Conservation (phyloP, 352 stramenopile species). For the Pythium oligandrum region DNA sequence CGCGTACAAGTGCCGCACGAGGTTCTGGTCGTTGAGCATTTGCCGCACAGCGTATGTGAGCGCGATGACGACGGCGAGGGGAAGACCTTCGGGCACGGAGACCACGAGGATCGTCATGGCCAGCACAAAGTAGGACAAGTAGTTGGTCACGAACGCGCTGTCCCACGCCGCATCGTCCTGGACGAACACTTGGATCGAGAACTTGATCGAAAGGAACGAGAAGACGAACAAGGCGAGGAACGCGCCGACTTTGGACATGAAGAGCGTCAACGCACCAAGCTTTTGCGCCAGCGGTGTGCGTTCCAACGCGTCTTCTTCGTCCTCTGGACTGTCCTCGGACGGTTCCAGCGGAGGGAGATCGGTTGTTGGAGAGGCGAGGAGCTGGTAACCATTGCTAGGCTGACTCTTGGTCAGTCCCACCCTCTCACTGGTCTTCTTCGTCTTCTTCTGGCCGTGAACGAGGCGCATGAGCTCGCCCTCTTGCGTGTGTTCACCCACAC, state of each 20-base stretch:
- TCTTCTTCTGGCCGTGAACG: slow-evolving; percentile 10
- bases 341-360: too few species aligned
- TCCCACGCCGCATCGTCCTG: slow-evolving; percentile 21
- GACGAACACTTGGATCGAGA: slow-evolving; percentile 22
- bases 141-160: slow-evolving; percentile 22
- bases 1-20: slow-evolving; percentile 89
- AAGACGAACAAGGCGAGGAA: slow-evolving; percentile 43
- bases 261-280: slow-evolving; percentile 23
- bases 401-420: neutral
- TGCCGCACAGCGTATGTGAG: slow-evolving; percentile 81
- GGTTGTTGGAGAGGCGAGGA: neutral
- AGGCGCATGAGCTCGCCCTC: slow-evolving; percentile 38
- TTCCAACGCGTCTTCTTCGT: neutral
- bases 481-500: slow-evolving; percentile 32
- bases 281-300: neutral
- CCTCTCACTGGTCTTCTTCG: neutral
- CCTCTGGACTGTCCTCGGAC: neutral
- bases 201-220: slow-evolving; percentile 24
- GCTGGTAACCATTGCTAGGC: neutral
- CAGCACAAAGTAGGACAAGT: slow-evolving; percentile 61
- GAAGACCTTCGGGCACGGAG: slow-evolving; percentile 80
- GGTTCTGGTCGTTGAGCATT: slow-evolving; percentile 93
- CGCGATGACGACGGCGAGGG: slow-evolving; percentile 74
- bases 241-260: slow-evolving; percentile 35
- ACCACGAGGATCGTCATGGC: slow-evolving; percentile 61